A percentile compares a stretch with the other conserved stretches of the same genome.
These are phyloP conservation scores for Phanerochaete carnosa DNA, from an alignment of 768 basidiomycete species.

Conservation along the genomic window DNA sequence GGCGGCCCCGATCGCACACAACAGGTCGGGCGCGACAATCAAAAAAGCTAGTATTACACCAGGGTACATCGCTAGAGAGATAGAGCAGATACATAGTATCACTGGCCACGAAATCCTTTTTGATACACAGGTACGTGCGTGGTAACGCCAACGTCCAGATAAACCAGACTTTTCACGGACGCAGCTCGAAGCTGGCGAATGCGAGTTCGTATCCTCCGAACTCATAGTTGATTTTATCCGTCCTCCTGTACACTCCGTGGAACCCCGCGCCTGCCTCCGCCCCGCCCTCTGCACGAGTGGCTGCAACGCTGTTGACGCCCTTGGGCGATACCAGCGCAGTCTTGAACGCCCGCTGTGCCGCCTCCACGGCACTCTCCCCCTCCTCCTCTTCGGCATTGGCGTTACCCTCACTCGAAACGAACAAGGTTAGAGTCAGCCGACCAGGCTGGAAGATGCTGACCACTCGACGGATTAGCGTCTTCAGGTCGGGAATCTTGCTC, in stretches of 20 bases:
- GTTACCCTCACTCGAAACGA: constrained; percentile 71
- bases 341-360: constrained; percentile 72
- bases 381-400: constrained; percentile 38
- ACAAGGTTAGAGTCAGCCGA: constrained; percentile 81
- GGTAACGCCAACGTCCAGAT: not conserved
- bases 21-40: not conserved
- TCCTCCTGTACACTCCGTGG: constrained; percentile 61
- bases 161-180: constrained; percentile 16
- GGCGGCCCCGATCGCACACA: not conserved
- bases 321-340: constrained; percentile 46
- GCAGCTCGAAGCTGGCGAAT: constrained; percentile 80
- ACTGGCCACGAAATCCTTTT: not conserved
- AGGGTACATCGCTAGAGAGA: not conserved
- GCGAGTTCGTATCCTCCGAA: constrained; percentile 91
- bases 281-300: constrained; percentile 7
- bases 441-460: constrained; percentile 92
- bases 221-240: constrained; percentile 98
- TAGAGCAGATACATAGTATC: not conserved
- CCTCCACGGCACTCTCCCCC: constrained; percentile 61
- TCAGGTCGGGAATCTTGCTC: constrained; percentile 64
- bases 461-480: constrained; percentile 81
- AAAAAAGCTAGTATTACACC: not conserved
- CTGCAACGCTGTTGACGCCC: constrained; percentile 2
- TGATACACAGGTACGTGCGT: not conserved
- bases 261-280: constrained; percentile 11